Evolutionary conservation across 2,329 filamentous ascomycete species (phyloP).

Genomic region (Arthrobotrys pseudoclavata): DNA sequence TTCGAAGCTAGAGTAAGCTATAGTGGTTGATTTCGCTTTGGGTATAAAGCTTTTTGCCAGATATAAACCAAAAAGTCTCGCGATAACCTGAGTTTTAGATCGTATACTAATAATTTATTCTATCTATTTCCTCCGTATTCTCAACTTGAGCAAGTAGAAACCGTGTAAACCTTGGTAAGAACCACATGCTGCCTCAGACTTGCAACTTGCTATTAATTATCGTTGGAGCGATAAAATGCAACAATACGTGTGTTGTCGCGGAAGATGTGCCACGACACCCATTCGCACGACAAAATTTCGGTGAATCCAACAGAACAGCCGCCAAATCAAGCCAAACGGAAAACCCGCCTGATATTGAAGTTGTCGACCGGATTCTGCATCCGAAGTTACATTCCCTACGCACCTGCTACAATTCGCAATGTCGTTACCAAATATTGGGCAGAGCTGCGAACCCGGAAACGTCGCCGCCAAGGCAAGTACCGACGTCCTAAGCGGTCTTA

Average conservation of each 20-base stretch:
- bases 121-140: no score
- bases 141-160: no score
- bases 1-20: no score
- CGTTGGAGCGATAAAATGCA: not conserved
- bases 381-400: not conserved
- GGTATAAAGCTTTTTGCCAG: no score
- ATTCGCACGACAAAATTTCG: not conserved
- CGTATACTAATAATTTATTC: no score
- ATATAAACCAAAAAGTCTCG: no score
- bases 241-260: conserved; percentile 1
- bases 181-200: no score
- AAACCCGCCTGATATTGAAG: not conserved
- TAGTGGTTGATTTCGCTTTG: no score
- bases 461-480: conserved; percentile 24
- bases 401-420: conserved; percentile 1
- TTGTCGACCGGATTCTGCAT: not conserved
- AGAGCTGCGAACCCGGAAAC: conserved; percentile 15
- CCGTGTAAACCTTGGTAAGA: no score
- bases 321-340: no score
- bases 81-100: no score
- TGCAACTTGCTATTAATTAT: no score
- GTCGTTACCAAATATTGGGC: conserved; percentile 1
- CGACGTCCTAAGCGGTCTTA: conserved; percentile 14
- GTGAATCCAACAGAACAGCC: not conserved
- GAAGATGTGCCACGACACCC: not conserved